Base-by-base conservation (phyloP, 495 filamentous ascomycete species). In the Schizothecium vesticola region DNA sequence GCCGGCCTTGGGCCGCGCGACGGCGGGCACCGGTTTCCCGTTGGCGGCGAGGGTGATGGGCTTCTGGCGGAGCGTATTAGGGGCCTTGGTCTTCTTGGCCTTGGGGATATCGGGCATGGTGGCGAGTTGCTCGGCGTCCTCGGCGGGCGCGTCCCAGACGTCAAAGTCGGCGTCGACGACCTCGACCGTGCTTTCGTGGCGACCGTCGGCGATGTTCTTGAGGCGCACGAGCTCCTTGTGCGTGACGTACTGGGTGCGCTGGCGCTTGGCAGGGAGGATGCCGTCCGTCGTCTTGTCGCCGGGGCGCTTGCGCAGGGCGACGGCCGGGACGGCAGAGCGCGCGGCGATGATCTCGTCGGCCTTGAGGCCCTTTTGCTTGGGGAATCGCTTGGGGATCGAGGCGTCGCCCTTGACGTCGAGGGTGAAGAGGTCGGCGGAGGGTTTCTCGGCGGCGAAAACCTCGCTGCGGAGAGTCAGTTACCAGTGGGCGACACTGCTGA, bases 301-400 rank as follows among this genome's bases (percentile, higher is more conserved):
- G 16, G 85, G 72, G 29, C 95, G 88, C 79, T 97, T 99, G 69
- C 88, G 86, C 33, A 85, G 83, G 24, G 90, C 85, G 2, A 98
- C 86, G 5, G 89, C 88, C 0, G 92, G 90, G 24, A 97, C 85
- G 5, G 87, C 90, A 51, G 92, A 96, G 56, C 95, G 87, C 69
- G 88, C 84, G 4, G 92, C 89, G 63, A 99, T 87, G 67, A 99
- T 98, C 76, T 97, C 91, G 70, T 98, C 93, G 63, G 88, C 85
- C 79, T 92, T 96, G 64, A 98, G 85, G 13, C 95, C 96, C 66
- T 76, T 80, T 68, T 88, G 83, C 74, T 91, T 91, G 56, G 86
- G 79, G 72, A 87, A 84, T 65, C 84, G 79, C 75, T 89, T 75
- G 12, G 66, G 19, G 26, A 79, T 65, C 8, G 67, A 55, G 11